phyloP scores from a whole-genome alignment of 176 grass and related monocot species.

The Avena insularis region DNA sequence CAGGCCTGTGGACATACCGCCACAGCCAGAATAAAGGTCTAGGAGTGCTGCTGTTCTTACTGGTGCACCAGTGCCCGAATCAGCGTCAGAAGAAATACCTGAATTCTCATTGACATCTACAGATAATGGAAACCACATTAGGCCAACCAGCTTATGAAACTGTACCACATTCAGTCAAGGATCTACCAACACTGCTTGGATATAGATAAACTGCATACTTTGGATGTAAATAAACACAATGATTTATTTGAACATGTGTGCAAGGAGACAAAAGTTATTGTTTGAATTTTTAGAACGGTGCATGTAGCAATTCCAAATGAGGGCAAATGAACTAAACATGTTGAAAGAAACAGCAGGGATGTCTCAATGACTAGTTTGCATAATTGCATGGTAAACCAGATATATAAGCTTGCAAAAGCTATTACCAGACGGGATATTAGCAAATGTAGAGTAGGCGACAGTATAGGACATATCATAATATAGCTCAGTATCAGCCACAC shows the following conservation, averaged over 20 bases:
- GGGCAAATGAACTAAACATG: neutral
- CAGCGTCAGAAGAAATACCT: conserved; percentile 59
- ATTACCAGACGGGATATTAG: conserved; percentile 71
- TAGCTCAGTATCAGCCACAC: conserved; percentile 54
- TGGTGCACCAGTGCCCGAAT: conserved; percentile 39
- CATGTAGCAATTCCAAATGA: neutral
- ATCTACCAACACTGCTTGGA: neutral
- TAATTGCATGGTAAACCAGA: neutral
- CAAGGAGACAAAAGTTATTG: neutral
- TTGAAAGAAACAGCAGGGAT: neutral
- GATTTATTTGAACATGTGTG: neutral
- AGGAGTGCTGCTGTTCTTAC: conserved; percentile 53
- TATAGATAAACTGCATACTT: neutral
- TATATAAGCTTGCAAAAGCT: neutral
- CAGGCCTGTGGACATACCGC: conserved; percentile 89
- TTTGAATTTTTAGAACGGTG: neutral
- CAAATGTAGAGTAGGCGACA: conserved; percentile 77
- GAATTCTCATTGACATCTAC: conserved; percentile 25
- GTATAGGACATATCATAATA: conserved; percentile 93
- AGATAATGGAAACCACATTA: neutral
- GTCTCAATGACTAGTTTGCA: neutral
- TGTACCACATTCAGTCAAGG: neutral
- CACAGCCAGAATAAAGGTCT: conserved; percentile 91
- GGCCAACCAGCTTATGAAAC: neutral
- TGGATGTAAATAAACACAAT: neutral